Evolutionary conservation across 495 filamentous ascomycete species (phyloP).

Genomic region (Penicillium diatomitis): DNA sequence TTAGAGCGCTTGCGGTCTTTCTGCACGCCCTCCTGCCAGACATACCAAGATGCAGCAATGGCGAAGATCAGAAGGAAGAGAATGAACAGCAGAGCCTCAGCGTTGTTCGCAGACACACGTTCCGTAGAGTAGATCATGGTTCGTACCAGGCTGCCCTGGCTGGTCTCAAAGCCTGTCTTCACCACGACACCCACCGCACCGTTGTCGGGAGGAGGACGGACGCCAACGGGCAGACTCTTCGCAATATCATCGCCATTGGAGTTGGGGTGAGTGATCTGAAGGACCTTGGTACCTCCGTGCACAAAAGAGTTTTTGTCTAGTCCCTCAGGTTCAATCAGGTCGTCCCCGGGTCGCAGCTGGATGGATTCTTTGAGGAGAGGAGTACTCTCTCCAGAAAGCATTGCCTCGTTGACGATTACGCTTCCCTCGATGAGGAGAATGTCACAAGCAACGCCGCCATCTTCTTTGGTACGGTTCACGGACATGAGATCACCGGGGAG

Average conservation of each 20-base stretch:
- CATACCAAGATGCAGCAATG: slow-evolving; percentile 98
- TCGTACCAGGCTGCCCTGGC: slow-evolving; percentile 91
- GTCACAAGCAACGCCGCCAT: slow-evolving; percentile 93
- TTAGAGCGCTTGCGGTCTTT: slow-evolving; percentile 95
- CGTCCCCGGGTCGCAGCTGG: slow-evolving; percentile 78
- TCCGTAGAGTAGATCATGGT: slow-evolving; percentile 99
- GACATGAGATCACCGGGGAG: slow-evolving; percentile 95
- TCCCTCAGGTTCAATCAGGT: slow-evolving; percentile 78
- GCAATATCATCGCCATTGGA: slow-evolving; percentile 57
- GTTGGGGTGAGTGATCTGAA: slow-evolving; percentile 80
- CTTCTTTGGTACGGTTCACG: slow-evolving; percentile 90
- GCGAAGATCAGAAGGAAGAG: slow-evolving; percentile 94
- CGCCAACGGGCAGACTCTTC: slow-evolving; percentile 59
- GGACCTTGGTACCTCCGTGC: slow-evolving; percentile 93
- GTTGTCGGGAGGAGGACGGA: slow-evolving; percentile 74
- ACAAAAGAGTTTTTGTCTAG: slow-evolving; percentile 95
- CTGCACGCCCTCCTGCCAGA: slow-evolving; percentile 91
- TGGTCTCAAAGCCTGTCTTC: slow-evolving; percentile 98
- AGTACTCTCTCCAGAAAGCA: slow-evolving; percentile 97
- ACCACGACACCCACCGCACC: slow-evolving; percentile 90
- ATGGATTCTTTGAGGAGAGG: slow-evolving; percentile 94
- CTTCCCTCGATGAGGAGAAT: slow-evolving; percentile 92
- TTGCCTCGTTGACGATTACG: slow-evolving; percentile 97
- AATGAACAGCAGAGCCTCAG: slow-evolving; percentile 90
- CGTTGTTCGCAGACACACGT: slow-evolving; percentile 94